A percentile compares a stretch with the other conserved stretches of the same genome.
Evolutionary conservation across 257 asterid species (phyloP).

Genomic region (Solanum medicagineum): DNA sequence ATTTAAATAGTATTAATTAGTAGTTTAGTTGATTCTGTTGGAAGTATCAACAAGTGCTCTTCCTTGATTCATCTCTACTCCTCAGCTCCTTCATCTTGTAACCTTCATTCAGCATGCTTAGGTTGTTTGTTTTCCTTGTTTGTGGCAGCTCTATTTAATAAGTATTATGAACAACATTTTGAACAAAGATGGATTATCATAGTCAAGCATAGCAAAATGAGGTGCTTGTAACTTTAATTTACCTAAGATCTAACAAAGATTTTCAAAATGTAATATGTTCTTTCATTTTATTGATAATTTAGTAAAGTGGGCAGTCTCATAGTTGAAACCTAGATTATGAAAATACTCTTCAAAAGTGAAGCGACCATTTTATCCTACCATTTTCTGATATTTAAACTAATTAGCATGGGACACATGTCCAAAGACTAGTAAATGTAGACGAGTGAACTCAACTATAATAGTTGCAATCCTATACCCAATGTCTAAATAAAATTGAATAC

Average conservation of each 20-base stretch:
- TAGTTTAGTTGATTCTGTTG: background rate
- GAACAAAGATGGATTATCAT: background rate
- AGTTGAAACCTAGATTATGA: background rate
- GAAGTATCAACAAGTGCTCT: background rate
- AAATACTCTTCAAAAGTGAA: background rate
- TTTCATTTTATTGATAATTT: no score
- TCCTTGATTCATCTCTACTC: background rate
- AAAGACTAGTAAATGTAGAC: background rate
- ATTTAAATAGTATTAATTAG: background rate
- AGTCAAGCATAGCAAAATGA: background rate
- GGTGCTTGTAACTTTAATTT: background rate
- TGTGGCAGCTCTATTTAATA: background rate
- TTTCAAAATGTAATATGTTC: background rate
- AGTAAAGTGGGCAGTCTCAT: background rate
- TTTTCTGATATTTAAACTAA: background rate
- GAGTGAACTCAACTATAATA: background rate
- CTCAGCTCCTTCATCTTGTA: background rate
- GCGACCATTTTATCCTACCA: background rate
- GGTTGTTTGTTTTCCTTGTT: background rate
- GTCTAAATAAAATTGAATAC: background rate
- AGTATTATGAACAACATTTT: background rate
- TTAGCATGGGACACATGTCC: background rate
- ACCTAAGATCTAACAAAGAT: background rate
- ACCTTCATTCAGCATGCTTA: background rate
- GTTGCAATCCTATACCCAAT: background rate